phyloP scores from a whole-genome alignment of 164 flowering plant genomes.

The Buxus sempervirens region DNA sequence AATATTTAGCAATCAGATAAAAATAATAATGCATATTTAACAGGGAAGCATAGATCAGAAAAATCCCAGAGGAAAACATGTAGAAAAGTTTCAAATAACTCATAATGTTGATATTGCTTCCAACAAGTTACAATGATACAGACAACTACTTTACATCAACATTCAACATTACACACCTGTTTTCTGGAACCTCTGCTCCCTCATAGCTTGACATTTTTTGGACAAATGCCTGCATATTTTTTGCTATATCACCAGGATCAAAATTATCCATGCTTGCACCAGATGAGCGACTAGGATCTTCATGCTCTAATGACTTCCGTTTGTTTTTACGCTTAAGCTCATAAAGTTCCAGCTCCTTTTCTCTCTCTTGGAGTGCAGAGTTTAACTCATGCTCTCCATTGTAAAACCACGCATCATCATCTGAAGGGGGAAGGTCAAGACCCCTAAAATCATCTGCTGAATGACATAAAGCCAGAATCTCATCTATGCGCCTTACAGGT shows the following conservation, averaged over 20 bases:
- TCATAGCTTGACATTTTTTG: conserved; percentile 69
- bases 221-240: conserved; percentile 76
- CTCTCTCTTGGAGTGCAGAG: conserved; percentile 68
- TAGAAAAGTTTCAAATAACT: neutral
- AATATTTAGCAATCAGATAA: too few species aligned
- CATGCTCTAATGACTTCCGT: conserved; percentile 44
- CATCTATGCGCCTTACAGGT: conserved; percentile 85
- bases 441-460: conserved; percentile 59
- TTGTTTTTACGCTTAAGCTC: conserved; percentile 45
- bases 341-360: conserved; percentile 82
- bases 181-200: conserved; percentile 83
- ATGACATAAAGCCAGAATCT: conserved; percentile 68
- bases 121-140: neutral
- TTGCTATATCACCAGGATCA: conserved; percentile 63
- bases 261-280: conserved; percentile 32
- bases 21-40: too few species aligned
- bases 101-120: neutral
- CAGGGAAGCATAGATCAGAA: too few species aligned
- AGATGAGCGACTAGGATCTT: conserved; percentile 34
- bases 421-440: conserved; percentile 72
- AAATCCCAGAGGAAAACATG: neutral
- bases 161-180: conserved; percentile 36
- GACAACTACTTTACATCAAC: neutral
- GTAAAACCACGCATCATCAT: conserved; percentile 94
- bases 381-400: conserved; percentile 84